These are phyloP conservation scores for Esteya vermicola DNA, from an alignment of 2,329 filamentous ascomycete species.

Conservation along the genomic window DNA sequence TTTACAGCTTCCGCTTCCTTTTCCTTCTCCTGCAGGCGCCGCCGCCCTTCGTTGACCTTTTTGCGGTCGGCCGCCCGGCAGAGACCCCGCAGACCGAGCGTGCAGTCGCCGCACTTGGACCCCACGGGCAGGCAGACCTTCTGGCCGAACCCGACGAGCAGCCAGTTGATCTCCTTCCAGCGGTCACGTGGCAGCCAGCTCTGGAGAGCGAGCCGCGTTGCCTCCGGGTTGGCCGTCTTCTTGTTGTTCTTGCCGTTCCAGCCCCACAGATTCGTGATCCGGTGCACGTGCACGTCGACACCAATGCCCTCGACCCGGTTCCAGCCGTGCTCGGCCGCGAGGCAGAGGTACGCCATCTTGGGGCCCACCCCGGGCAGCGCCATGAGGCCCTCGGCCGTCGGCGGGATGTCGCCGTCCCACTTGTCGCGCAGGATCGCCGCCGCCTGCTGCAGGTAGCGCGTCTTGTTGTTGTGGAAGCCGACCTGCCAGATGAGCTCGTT, in stretches of 20 bases:
- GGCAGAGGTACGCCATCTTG: conserved; percentile 86
- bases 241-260: conserved; percentile 38
- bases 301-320: conserved; percentile 60
- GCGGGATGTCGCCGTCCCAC: conserved; percentile 64
- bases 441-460: conserved; percentile 58
- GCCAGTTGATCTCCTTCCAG: conserved; percentile 86
- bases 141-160: conserved; percentile 82
- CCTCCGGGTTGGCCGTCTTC: conserved; percentile 60
- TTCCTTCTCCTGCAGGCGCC: conserved; percentile 24
- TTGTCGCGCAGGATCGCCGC: conserved; percentile 59
- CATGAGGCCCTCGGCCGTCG: conserved; percentile 60
- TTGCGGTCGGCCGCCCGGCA: conserved; percentile 59
- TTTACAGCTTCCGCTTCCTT: conserved; percentile 13
- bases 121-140: conserved; percentile 72
- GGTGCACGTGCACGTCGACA: conserved; percentile 89
- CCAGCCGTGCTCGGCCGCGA: conserved; percentile 54
- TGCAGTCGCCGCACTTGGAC: conserved; percentile 72
- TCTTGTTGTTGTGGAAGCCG: conserved; percentile 93
- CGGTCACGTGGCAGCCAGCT: conserved; percentile 70
- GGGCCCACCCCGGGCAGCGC: conserved; percentile 77
- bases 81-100: conserved; percentile 58
- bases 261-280: conserved; percentile 87
- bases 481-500: conserved; percentile 72
- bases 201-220: conserved; percentile 62
- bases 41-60: conserved; percentile 44